Percentiles rank a stretch among this genome's conserved stretches.
phyloP scores from a whole-genome alignment of 257 asterid genomes.

The Solanum raphanifolium region DNA sequence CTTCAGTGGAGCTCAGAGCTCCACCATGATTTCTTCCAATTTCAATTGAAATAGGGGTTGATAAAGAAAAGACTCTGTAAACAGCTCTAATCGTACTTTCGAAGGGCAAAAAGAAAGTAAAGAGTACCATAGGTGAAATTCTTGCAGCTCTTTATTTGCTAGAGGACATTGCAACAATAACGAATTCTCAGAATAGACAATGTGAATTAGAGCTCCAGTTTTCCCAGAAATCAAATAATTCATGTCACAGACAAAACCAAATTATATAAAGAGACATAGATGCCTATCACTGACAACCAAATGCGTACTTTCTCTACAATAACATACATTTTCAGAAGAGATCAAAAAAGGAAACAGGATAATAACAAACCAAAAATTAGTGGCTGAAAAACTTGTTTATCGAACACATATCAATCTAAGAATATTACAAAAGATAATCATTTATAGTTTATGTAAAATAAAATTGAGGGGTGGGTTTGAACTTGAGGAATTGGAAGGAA shows the following conservation, averaged over 20 bases:
- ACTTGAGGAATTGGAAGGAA: neutral
- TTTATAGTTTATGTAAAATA: neutral
- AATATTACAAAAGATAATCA: neutral
- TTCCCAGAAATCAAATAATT: neutral
- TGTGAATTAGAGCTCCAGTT: neutral
- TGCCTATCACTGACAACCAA: neutral
- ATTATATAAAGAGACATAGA: neutral
- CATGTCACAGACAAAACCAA: neutral
- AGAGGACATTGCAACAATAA: neutral
- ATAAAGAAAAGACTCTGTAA: neutral
- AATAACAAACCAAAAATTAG: neutral
- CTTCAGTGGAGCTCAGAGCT: neutral
- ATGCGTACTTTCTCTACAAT: neutral
- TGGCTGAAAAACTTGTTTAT: neutral
- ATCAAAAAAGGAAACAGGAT: neutral
- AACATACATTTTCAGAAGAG: neutral
- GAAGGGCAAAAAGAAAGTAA: neutral
- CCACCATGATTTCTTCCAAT: neutral
- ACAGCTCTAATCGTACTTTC: neutral
- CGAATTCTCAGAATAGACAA: neutral
- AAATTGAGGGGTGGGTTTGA: neutral
- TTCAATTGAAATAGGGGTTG: neutral
- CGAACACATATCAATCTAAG: neutral
- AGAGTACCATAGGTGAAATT: neutral
- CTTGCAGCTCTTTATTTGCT: neutral